These are phyloP conservation scores for Rhodotorula sp. DNA, from an alignment of 1,284 basidiomycete genomes.

Conservation along the genomic window DNA sequence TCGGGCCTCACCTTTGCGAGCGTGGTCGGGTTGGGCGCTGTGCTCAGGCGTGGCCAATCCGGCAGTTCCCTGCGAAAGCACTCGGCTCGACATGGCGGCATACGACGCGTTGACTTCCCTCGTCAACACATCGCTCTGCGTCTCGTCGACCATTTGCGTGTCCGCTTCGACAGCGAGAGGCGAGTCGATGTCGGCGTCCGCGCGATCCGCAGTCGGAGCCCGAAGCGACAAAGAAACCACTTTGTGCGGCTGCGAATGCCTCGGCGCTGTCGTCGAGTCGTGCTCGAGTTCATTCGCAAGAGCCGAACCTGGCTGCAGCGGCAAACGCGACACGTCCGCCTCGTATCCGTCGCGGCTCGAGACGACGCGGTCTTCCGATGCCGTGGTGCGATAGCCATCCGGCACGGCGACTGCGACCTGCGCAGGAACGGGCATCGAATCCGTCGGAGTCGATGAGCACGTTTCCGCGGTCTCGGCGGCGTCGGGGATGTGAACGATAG, in stretches of 20 bases:
- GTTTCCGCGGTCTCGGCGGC: not conserved
- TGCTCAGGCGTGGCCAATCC: no score
- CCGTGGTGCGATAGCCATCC: no score
- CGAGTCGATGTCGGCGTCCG: no score
- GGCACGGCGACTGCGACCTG: not conserved
- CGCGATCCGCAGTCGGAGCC: not conserved
- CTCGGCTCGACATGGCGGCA: not conserved
- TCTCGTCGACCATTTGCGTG: slow-evolving; percentile 18
- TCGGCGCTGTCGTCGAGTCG: not conserved
- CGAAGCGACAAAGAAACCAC: slow-evolving; percentile 7
- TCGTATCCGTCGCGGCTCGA: slow-evolving; percentile 8
- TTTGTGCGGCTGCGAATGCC: not conserved
- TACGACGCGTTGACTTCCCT: not conserved
- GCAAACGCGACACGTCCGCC: slow-evolving; percentile 2
- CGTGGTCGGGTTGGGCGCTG: no score
- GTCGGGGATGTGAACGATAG: not conserved
- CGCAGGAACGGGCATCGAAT: not conserved
- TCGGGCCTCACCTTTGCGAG: no score
- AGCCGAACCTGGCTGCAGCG: not conserved
- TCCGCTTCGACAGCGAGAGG: no score
- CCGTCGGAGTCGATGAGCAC: not conserved
- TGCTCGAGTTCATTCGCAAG: not conserved
- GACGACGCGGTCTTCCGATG: not conserved
- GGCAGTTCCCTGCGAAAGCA: not conserved
- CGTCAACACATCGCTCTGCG: slow-evolving; percentile 9